Evolutionary conservation across 148 eudicot genomes (phyloP).

Genomic region (Linanthus parryae): DNA sequence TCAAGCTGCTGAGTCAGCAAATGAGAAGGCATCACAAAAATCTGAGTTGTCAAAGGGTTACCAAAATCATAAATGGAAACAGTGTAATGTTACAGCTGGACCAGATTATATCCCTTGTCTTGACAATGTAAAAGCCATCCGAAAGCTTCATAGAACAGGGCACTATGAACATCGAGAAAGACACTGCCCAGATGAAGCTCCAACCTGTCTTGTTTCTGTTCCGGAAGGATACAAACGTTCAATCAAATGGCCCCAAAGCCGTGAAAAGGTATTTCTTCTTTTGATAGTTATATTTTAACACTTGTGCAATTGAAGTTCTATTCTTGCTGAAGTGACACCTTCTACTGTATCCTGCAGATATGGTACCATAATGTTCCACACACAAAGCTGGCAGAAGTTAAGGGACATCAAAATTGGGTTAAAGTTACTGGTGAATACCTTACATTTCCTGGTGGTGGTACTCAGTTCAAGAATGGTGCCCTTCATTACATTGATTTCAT

Average conservation of each 20-base stretch:
- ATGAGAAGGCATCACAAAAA: constrained; percentile 31
- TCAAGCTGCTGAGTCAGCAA: constrained; percentile 43
- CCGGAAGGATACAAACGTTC: constrained; percentile 60
- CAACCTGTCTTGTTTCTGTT: constrained; percentile 56
- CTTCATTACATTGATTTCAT: constrained; percentile 92
- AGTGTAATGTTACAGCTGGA: constrained; percentile 66
- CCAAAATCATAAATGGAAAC: constrained; percentile 37
- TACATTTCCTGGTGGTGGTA: constrained; percentile 98
- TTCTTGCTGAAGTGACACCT: background rate
- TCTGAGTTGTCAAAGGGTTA: constrained; percentile 4
- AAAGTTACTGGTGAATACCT: constrained; percentile 88
- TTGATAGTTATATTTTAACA: too few species aligned
- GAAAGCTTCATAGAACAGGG: constrained; percentile 31
- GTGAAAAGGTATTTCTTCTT: constrained; percentile 45
- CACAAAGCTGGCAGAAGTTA: constrained; percentile 65
- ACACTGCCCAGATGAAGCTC: constrained; percentile 65
- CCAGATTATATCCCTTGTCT: constrained; percentile 80
- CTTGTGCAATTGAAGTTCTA: too few species aligned
- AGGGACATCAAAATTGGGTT: constrained; percentile 99
- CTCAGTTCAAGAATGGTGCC: constrained; percentile 95
- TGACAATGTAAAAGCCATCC: constrained; percentile 51
- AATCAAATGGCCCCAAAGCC: constrained; percentile 66
- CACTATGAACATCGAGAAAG: constrained; percentile 76
- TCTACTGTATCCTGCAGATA: constrained; percentile 40
- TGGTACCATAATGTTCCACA: constrained; percentile 97